Base-by-base conservation (phyloP, 2,329 filamentous ascomycete genomes). In the Trichoderma guizhouense region DNA sequence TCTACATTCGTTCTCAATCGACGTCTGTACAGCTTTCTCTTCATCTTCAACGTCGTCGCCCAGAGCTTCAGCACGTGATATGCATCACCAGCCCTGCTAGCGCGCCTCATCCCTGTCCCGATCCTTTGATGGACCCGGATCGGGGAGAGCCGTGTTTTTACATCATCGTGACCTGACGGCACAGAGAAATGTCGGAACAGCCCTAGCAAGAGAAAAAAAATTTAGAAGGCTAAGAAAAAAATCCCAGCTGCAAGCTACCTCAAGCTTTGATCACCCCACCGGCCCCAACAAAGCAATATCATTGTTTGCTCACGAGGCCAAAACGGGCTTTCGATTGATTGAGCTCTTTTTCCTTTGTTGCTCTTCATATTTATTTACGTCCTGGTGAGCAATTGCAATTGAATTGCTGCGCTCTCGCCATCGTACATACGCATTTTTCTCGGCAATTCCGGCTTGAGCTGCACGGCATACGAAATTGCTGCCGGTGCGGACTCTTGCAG, bases 141-240 rank as follows among this genome's bases (percentile, higher is more conserved):
- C 47, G 58, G 57, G 66, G 67, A 53, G 21, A 36, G 51, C 34
- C 43, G 32, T 51, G 9, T 43, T 24, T 71, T 71, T 72, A 72
- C 71, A 72, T 72, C 67, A 72, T 72, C 43, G 71, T 72, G 71
- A 72, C 43, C 64, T 30, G 43, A 57, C 18, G 24, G 15, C 26
- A 15, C 18, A 61, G 32, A 21, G 11, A 51, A 47, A 26, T 21
- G 32, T 39, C 32, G 51, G 51, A 39, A 57, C 51, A 47, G 36
- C 51, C 55, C 69, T 61, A 55, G 55, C 63, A 68, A 34, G 51
- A 57, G 55, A 63, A 47, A 62, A 69, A 72, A 57, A 57, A 39
- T 1, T 55, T 14, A 28, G 24, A 11, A 39, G 34, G 24, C 51
- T n/a, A 43, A 43, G 18, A 43, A 36, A 72, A 64, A 64, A 47